Base-by-base conservation (phyloP, 2,329 filamentous ascomycete genomes). In the Berkeleyomyces rouxiae region DNA sequence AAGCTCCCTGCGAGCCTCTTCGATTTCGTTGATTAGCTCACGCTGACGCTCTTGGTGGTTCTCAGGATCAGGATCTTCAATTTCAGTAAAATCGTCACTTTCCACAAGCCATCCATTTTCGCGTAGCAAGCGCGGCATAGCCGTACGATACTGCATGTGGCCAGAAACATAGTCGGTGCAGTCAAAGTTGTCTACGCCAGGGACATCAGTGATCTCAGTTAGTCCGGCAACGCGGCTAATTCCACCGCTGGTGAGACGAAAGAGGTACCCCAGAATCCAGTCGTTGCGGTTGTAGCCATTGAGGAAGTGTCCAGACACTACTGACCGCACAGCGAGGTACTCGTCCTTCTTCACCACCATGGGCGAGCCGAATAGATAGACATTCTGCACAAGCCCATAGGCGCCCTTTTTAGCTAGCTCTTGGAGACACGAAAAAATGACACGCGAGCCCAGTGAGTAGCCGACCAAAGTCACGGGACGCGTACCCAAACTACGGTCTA, bases 191-290 rank as follows among this genome's bases (percentile, higher is more conserved):
- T 97, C 93, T 13, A 97, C 74, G 13, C 86, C 89, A 0, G 86
- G 84, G n/a, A 95, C 77, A 4, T 77, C 81, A 53, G 92, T 82
- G 2, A 97, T 80, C 1, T 86, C 79, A 0, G 83, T 87, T 49
- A 99, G 80, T 10, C 93, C 93, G 4, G 91, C 91, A 1, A 99
- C 82, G 23, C 86, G 84, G 72, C 90, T 87, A 69, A 97, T 92
- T 51, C 93, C 93, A 67, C 93, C 93, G 67, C 86, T 88, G 2
- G 93, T 99, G 49, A 96, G 82, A 11, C 93, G 88, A 79, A 99
- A 99, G 1, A 99, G 82, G 71, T 99, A 99, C 65, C 86, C 90
- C 59, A 99, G 74, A 69, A 99, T 97, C 93, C 93, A 99, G 74
- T 99, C 93, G 71, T 93, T 96, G 58, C 82, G 87, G 68, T 93